Evolutionary conservation across 1,284 basidiomycete genomes (phyloP), one percentile per base, ranked within the genome.

Genomic region (Tylopilus sp.): DNA sequence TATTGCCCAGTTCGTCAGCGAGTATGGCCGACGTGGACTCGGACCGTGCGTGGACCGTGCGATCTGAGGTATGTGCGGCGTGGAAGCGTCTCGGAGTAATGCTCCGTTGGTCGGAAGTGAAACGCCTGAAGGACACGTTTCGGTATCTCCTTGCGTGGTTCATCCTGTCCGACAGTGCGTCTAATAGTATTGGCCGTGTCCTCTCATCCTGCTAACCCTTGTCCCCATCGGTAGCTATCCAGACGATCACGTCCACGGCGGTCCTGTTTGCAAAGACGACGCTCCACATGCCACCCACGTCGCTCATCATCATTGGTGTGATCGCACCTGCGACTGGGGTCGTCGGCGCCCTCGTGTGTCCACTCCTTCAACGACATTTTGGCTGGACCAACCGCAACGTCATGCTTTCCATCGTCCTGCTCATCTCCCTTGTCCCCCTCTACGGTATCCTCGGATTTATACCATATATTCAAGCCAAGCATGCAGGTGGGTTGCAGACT

Each of bases 111-210:
- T 77, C 77, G 6, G 90, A 96, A 74, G 88, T 96, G 41, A 86
- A 85, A 76, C 86, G 86, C 64, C 82, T 97, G 19, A 84, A 86
- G 44, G 91, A 95, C 73, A 94, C 95, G 0, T 98, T 96, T 82
- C 85, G 86, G 65, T 97, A 94, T 73, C 89, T 97, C 52, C 86
- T 91, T 7, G 94, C 96, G 0, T 97, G 96, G 95, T 95, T 97
- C 75, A 85, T 97, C 16, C 87, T 98, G 39, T 95, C 93, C 1
- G 95, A 97, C 75, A 94, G 94, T 94, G 60, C 60, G 87, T 76
- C 29, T 29, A 29, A 29, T 39, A 19, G n/a, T 36, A 36, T 36
- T 13, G 12, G 36, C 36, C 12, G 36, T 36, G 36, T 36, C 12
- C n/a, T 29, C 12, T 19, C 13, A 8, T 9, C 36, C 24, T 6